Conservation (phyloP, 2,329 filamentous ascomycete species). For the Eurotiales sp. region DNA sequence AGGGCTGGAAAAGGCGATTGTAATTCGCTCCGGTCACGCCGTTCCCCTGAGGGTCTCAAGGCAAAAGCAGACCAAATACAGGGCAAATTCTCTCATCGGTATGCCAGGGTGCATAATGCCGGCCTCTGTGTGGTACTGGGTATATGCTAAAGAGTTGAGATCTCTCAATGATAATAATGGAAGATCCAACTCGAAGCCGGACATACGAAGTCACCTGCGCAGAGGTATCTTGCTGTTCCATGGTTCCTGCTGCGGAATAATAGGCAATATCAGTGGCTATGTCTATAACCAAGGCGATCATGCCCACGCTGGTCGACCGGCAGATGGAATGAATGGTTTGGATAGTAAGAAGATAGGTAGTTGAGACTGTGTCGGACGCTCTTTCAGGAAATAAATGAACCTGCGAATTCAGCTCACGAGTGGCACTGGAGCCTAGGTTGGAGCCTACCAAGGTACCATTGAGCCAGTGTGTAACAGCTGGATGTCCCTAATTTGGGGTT, state of each 20-base stretch:
- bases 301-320: background rate
- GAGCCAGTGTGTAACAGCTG: background rate
- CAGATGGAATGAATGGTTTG: too few relatives aligned
- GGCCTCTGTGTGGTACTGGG: background rate
- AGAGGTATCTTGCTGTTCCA: background rate
- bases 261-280: background rate
- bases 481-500: background rate
- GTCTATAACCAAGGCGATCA: background rate
- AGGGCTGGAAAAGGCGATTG: too few relatives aligned
- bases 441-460: too few relatives aligned
- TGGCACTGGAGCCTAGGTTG: conserved; percentile 1
- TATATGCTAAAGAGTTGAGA: background rate
- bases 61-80: background rate
- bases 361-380: background rate
- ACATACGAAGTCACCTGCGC: background rate
- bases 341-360: background rate
- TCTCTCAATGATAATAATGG: background rate
- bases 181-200: background rate
- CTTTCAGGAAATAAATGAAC: background rate
- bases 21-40: background rate
- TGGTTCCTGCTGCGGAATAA: conserved; percentile 2
- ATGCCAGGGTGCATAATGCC: background rate
- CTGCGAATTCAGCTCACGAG: background rate
- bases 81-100: background rate
- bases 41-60: background rate